Percentiles rank a stretch among this genome's conserved stretches.
phyloP scores from a whole-genome alignment of 805 yeast genomes.

The Lipomyces japonicus region DNA sequence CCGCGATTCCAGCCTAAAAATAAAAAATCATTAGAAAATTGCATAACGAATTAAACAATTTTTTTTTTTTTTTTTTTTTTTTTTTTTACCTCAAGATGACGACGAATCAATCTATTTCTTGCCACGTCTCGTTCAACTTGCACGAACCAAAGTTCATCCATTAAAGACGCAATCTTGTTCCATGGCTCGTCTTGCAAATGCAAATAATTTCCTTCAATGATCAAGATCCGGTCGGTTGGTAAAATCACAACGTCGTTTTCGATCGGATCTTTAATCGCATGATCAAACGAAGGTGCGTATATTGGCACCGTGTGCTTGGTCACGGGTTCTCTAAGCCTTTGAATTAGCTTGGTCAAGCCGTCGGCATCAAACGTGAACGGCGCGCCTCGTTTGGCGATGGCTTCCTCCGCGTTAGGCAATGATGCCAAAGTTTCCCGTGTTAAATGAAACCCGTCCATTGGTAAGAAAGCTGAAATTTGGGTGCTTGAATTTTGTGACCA shows the following conservation, averaged over 20 bases:
- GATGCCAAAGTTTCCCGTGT: slow-evolving; percentile 47
- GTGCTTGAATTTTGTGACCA: slow-evolving; percentile 1
- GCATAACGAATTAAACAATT: background rate
- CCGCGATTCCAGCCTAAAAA: slow-evolving; percentile 40
- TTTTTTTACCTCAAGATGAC: slow-evolving; percentile 47
- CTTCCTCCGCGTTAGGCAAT: slow-evolving; percentile 54
- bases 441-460: slow-evolving; percentile 79
- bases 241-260: slow-evolving; percentile 49
- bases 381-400: slow-evolving; percentile 70
- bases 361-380: slow-evolving; percentile 78
- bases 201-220: slow-evolving; percentile 75
- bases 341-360: slow-evolving; percentile 41
- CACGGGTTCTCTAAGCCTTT: slow-evolving; percentile 35
- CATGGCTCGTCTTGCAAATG: slow-evolving; percentile 58
- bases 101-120: slow-evolving; percentile 35
- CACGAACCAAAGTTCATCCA: slow-evolving; percentile 47
- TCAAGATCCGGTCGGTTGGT: slow-evolving; percentile 50
- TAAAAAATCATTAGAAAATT: slow-evolving; percentile 65
- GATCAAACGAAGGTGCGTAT: slow-evolving; percentile 67
- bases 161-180: slow-evolving; percentile 45
- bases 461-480: slow-evolving; percentile 39
- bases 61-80: slow-evolving; percentile 23
- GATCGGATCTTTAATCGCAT: slow-evolving; percentile 62
- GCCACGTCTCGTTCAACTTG: slow-evolving; percentile 46
- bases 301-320: slow-evolving; percentile 21